Percentiles rank a stretch among this genome's conserved stretches.
Conservation (phyloP, 805 yeast species). For the Wickerhamomyces canadensis region DNA sequence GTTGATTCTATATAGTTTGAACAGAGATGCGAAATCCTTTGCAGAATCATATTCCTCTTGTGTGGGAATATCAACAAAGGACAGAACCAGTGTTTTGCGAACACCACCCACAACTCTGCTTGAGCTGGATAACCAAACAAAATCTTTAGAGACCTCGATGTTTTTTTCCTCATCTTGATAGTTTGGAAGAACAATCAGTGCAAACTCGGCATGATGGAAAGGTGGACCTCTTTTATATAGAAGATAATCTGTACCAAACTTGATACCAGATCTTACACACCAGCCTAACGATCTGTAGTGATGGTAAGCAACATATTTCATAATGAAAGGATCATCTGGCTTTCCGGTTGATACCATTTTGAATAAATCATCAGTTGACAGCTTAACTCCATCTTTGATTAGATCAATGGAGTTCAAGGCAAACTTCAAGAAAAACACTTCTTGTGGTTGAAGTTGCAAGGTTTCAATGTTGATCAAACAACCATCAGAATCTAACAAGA, state of each 20-base stretch:
- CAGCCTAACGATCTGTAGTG: constrained; percentile 87
- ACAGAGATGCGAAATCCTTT: constrained; percentile 27
- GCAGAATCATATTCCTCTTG: constrained; percentile 26
- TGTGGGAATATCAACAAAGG: constrained; percentile 55
- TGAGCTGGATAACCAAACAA: constrained; percentile 61
- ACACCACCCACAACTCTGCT: constrained; percentile 86
- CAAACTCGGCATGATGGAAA: constrained; percentile 88
- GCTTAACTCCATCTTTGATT: constrained; percentile 11
- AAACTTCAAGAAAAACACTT: constrained; percentile 62
- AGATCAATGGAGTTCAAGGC: constrained; percentile 47
- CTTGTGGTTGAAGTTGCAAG: constrained; percentile 71
- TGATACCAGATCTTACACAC: constrained; percentile 90
- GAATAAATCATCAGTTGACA: constrained; percentile 14
- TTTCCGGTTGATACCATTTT: constrained; percentile 4
- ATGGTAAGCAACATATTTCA: constrained; percentile 68
- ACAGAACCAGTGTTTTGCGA: constrained; percentile 66
- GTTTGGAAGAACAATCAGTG: constrained; percentile 47
- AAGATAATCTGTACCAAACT: constrained; percentile 84
- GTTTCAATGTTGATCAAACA: constrained; percentile 22
- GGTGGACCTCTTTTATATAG: constrained; percentile 93
- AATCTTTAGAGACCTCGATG: constrained; percentile 27
- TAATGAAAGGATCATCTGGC: constrained; percentile 24
- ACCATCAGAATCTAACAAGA: constrained; percentile 26
- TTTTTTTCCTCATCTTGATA: constrained; percentile 27
- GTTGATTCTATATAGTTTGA: constrained; percentile 44